These are phyloP conservation scores for Yueomyces sp. DNA, from an alignment of 805 yeast genomes.

Conservation along the genomic window DNA sequence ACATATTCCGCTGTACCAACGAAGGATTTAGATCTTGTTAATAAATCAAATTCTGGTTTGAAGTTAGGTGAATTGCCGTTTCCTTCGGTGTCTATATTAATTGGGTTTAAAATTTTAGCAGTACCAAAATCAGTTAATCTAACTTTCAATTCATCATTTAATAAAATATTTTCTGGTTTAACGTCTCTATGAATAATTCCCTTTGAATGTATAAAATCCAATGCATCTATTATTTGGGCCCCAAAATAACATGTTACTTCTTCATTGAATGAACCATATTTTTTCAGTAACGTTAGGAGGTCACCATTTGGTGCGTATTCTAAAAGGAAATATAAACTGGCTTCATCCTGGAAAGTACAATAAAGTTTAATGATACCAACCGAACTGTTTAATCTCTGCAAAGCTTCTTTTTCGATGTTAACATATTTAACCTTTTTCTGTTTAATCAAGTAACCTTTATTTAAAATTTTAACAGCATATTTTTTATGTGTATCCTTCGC, in stretches of 20 bases:
- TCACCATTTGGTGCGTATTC: conserved; percentile 79
- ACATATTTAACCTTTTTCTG: conserved; percentile 80
- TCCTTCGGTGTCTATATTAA: conserved; percentile 26
- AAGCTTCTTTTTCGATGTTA: conserved; percentile 68
- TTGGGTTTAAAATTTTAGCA: conserved; percentile 53
- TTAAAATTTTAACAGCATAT: conserved; percentile 66
- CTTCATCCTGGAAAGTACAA: conserved; percentile 70
- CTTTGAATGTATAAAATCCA: conserved; percentile 54
- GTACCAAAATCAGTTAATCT: conserved; percentile 80
- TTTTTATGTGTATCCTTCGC: conserved; percentile 62
- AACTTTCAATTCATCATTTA: conserved; percentile 46
- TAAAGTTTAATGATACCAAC: conserved; percentile 56
- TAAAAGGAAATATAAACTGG: conserved; percentile 57
- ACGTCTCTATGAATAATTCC: conserved; percentile 76
- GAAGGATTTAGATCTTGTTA: conserved; percentile 62
- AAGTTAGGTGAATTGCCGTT: conserved; percentile 4
- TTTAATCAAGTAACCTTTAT: conserved; percentile 63
- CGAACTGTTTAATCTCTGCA: conserved; percentile 50
- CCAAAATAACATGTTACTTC: conserved; percentile 53
- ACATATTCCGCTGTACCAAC: conserved; percentile 83
- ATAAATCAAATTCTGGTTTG: conserved; percentile 35
- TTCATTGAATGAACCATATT: conserved; percentile 58
- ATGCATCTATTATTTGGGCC: conserved; percentile 64
- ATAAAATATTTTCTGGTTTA: conserved; percentile 68
- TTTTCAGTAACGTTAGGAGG: conserved; percentile 50